Evolutionary conservation across 495 filamentous ascomycete species (phyloP).

Genomic region (Hypoxylon rickii): DNA sequence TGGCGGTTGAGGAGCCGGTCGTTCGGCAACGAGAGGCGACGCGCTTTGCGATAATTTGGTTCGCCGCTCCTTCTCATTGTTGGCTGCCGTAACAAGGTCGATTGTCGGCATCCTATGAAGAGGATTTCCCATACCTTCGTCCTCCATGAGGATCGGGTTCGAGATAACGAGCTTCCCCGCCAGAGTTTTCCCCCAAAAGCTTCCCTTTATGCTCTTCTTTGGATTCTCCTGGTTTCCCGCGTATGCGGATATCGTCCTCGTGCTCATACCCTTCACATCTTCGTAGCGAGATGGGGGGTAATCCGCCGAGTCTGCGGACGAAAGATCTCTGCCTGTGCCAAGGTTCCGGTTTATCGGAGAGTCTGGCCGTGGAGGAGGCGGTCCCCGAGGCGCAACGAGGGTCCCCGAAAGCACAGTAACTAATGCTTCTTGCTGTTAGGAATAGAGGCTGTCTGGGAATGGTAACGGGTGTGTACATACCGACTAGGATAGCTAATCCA

Average conservation of each 20-base stretch:
- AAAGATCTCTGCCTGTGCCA: slow-evolving; percentile 41
- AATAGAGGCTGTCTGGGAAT: slow-evolving; percentile 6
- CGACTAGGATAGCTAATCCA: slow-evolving; percentile 53
- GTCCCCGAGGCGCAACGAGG: slow-evolving; percentile 33
- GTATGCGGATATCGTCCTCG: slow-evolving; percentile 43
- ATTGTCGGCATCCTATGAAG: slow-evolving; percentile 53
- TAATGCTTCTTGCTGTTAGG: slow-evolving; percentile 37
- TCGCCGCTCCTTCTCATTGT: slow-evolving; percentile 52
- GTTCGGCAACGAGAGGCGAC: slow-evolving; percentile 39
- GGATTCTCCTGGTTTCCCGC: slow-evolving; percentile 21
- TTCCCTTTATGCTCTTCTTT: slow-evolving; percentile 41
- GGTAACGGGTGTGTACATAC: slow-evolving; percentile 38
- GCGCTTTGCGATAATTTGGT: slow-evolving; percentile 40
- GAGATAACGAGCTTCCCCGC: slow-evolving; percentile 52
- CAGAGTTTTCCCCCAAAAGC: slow-evolving; percentile 31
- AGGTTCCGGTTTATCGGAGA: slow-evolving; percentile 30
- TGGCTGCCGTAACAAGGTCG: slow-evolving; percentile 52
- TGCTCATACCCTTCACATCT: slow-evolving; percentile 48
- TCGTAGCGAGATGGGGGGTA: slow-evolving; percentile 52
- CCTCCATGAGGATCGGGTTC: slow-evolving; percentile 49
- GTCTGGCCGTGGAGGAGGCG: slow-evolving; percentile 31
- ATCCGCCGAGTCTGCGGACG: slow-evolving; percentile 47
- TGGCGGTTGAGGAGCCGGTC: slow-evolving; percentile 45
- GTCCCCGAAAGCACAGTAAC: slow-evolving; percentile 40
- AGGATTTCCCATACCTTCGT: slow-evolving; percentile 43